Evolutionary conservation across 495 filamentous ascomycete species (phyloP), one percentile per base, ranked within the genome.

Genomic region (Emericellopsis terricola): DNA sequence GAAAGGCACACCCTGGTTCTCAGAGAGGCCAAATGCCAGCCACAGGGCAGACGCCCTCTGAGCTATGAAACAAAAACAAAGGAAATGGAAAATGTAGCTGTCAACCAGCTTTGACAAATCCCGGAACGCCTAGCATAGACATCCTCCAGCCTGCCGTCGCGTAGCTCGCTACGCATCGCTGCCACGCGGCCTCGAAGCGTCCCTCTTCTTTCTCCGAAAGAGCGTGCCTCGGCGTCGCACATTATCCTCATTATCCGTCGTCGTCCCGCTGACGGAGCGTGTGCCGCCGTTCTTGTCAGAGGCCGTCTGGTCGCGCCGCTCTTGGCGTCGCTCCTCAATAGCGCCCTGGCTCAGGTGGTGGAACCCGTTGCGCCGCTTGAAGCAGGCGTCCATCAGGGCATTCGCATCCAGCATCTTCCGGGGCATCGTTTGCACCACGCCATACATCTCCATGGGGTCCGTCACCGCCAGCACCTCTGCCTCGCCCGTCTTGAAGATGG

Each of bases 371-470:
- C 76, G 62, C 15, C 81, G 67, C 40, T 64, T 65, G 47, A 81
- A 86, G 46, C 78, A 85, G 15, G 79, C 68, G 38, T 92, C 83
- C 50, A 94, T 66, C 9, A 97, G 54, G 6, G 53, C 49, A 42
- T 87, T 87, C 37, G 73, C 77, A 52, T 97, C 86, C 30, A 96
- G 41, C 37, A 94, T 56, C 24, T 65, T 62, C 34, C 86, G 65
- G 7, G 89, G 89, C 16, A 94, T 70, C n/a, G 76, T 73, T 51
- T 97, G 89, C 19, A 97, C 82, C 8, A 92, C 72, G 53, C 92
- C 83, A 52, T 94, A 94, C 34, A 93, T 79, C 56, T 97, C 89
- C 82, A 92, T 92, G 3, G 81, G 79, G 49, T 96, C 87, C 31
- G 60, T 66, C 3, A 94, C 76, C 4, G 63, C 69, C 41, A 74